phyloP scores from a whole-genome alignment of 179 eudicot species.

The Silene coronaria region DNA sequence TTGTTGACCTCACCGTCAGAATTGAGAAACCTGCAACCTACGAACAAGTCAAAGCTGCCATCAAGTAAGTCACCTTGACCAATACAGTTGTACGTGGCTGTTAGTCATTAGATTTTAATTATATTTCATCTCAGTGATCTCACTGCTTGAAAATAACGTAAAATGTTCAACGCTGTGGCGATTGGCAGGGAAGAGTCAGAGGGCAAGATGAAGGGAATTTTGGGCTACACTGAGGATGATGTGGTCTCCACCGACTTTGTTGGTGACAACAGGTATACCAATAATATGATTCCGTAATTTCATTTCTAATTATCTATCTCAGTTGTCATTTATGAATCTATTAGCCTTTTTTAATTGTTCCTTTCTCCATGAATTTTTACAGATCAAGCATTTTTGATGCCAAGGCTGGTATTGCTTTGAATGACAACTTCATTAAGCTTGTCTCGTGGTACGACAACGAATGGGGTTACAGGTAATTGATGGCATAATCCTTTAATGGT shows the following conservation, averaged over 20 bases:
- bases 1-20: neutral
- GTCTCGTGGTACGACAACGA: constrained; percentile 75
- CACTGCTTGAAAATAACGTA: neutral
- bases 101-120: neutral
- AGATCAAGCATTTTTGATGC: constrained; percentile 79
- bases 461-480: constrained; percentile 64
- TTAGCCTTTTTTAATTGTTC: neutral
- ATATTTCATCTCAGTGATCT: neutral
- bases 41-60: neutral
- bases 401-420: constrained; percentile 73
- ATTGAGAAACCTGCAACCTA: neutral
- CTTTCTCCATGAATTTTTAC: neutral
- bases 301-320: neutral
- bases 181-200: constrained; percentile 34
- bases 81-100: neutral
- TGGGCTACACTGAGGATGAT: constrained; percentile 72
- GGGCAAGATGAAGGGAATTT: constrained; percentile 62
- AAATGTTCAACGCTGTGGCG: neutral
- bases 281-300: neutral
- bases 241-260: constrained; percentile 68
- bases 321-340: neutral
- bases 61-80: neutral
- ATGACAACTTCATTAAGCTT: constrained; percentile 46
- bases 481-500: neutral
- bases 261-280: constrained; percentile 55